A percentile compares a stretch with the other conserved stretches of the same genome.
Conservation (phyloP, 116 monocot species). For the Papilionanthe hybrid region DNA sequence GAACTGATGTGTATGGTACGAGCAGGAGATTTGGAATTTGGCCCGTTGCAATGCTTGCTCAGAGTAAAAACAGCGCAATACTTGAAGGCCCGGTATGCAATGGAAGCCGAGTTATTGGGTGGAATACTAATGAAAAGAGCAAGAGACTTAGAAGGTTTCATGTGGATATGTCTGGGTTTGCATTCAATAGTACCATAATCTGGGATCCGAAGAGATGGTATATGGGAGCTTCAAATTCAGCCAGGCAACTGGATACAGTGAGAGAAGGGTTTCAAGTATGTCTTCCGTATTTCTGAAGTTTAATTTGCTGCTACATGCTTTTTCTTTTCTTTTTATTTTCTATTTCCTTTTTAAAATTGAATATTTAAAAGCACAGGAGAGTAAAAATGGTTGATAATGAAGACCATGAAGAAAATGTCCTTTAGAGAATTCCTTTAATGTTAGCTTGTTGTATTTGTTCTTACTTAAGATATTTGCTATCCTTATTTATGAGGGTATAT, state of each 20-base stretch:
- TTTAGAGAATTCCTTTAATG: neutral
- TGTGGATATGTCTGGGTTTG: constrained; percentile 98
- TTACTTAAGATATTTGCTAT: neutral
- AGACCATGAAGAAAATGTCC: neutral
- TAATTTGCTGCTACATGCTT: neutral
- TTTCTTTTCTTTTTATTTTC: neutral
- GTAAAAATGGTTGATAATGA: neutral
- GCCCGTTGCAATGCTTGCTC: constrained; percentile 89
- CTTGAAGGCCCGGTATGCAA: constrained; percentile 95
- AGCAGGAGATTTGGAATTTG: constrained; percentile 89
- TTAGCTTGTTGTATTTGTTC: neutral
- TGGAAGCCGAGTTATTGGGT: constrained; percentile 72
- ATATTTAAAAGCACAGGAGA: neutral
- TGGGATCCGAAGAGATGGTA: constrained; percentile 76
- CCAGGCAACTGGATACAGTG: constrained; percentile 80
- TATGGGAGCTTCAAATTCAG: constrained; percentile 29
- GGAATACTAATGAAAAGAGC: constrained; percentile 94
- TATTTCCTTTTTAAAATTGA: neutral
- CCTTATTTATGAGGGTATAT: neutral
- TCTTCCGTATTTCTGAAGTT: neutral
- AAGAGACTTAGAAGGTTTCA: constrained; percentile 88
- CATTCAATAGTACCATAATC: constrained; percentile 91
- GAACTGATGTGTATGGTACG: constrained; percentile 1
- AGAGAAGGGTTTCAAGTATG: constrained; percentile 91
- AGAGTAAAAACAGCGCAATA: constrained; percentile 61